phyloP scores from a whole-genome alignment of 176 grass and related monocot species.

The Eremochloa ophiuroides region DNA sequence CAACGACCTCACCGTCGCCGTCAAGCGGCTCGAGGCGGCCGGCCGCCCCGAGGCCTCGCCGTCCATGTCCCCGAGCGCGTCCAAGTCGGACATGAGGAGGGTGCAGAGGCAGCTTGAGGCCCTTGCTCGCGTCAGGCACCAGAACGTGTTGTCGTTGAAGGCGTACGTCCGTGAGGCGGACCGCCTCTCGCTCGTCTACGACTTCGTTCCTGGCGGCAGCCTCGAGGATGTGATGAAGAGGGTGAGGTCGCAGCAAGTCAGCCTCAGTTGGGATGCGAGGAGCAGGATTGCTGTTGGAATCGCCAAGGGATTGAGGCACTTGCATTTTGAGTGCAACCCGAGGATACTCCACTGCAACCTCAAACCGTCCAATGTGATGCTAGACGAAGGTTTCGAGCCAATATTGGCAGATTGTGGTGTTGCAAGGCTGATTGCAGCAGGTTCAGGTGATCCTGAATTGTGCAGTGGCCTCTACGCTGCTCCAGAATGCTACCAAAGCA shows the following conservation, averaged over 20 bases:
- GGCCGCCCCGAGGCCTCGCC: conserved; percentile 32
- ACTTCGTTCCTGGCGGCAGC: conserved; percentile 62
- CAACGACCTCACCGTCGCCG: conserved; percentile 61
- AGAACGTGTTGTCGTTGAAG: conserved; percentile 73
- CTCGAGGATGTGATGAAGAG: conserved; percentile 90
- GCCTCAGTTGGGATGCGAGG: conserved; percentile 69
- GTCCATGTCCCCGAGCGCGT: conserved; percentile 17
- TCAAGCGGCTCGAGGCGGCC: conserved; percentile 48
- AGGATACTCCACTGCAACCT: conserved; percentile 74
- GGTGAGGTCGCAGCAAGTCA: conserved; percentile 73
- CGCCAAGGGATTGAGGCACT: conserved; percentile 68
- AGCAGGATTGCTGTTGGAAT: conserved; percentile 72
- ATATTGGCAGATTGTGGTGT: conserved; percentile 70
- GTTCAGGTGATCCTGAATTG: conserved; percentile 37
- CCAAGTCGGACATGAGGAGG: conserved; percentile 79
- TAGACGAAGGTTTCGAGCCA: conserved; percentile 75
- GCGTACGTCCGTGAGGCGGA: conserved; percentile 74
- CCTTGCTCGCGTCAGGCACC: conserved; percentile 67
- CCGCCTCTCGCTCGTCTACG: conserved; percentile 70
- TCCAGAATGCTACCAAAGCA: conserved; percentile 81
- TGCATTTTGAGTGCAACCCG: conserved; percentile 85
- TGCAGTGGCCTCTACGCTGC: conserved; percentile 50
- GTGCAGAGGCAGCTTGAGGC: conserved; percentile 75
- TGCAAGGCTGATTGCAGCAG: conserved; percentile 40
- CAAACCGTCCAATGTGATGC: conserved; percentile 78